phyloP scores from a whole-genome alignment of 176 grass and related monocot species.

The Aegilops longissima region DNA sequence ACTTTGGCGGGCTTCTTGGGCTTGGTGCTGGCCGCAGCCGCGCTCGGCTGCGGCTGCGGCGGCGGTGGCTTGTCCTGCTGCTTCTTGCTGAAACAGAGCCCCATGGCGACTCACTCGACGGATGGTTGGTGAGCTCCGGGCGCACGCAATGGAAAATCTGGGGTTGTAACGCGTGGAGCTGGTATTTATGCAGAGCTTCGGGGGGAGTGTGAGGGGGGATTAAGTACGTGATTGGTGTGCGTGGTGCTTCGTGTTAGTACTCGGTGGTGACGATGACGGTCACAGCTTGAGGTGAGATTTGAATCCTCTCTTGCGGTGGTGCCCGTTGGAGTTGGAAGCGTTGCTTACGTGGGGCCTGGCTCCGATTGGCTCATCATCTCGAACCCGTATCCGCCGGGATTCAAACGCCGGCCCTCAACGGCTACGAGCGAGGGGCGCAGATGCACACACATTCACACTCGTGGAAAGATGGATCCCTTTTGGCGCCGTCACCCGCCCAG shows the following conservation, averaged over 20 bases:
- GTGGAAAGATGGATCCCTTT: not conserved
- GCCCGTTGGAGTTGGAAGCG: not conserved
- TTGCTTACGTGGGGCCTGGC: not conserved
- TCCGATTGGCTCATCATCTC: not conserved
- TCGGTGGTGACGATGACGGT: not conserved
- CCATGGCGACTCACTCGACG: slow-evolving; percentile 42
- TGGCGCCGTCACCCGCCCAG: not conserved
- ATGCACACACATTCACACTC: not conserved
- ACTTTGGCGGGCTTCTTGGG: slow-evolving; percentile 15
- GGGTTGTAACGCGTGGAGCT: slow-evolving; percentile 7
- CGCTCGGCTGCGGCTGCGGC: not conserved
- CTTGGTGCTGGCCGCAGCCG: not conserved
- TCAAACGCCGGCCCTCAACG: not conserved
- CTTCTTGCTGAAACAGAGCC: slow-evolving; percentile 93
- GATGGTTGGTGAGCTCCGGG: not conserved
- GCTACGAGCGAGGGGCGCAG: not conserved
- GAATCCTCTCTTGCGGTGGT: slow-evolving; percentile 2
- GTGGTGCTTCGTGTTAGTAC: slow-evolving; percentile 29
- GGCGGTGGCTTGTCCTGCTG: slow-evolving; percentile 7
- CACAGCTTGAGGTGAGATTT: slow-evolving; percentile 18
- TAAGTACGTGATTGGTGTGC: not conserved
- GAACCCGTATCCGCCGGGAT: not conserved
- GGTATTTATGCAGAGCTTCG: slow-evolving; percentile 37
- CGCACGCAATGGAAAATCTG: not conserved
- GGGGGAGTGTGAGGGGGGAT: slow-evolving; percentile 23